Evolutionary conservation across 1,284 basidiomycete species (phyloP).

Genomic region (Apiotrichum porosum): DNA sequence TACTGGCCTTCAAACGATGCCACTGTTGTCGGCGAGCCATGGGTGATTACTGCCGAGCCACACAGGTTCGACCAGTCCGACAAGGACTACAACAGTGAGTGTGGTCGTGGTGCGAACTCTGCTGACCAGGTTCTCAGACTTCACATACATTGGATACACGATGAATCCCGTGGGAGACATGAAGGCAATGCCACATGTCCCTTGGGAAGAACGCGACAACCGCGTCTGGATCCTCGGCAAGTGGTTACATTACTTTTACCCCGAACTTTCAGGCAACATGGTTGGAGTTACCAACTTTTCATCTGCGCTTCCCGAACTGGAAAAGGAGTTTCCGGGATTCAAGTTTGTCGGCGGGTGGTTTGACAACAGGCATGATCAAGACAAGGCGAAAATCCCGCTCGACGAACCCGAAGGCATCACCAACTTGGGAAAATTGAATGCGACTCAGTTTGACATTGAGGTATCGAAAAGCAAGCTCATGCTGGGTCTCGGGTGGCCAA

Average conservation of each 20-base stretch:
- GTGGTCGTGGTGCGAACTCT: neutral
- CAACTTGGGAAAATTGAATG: constrained; percentile 11
- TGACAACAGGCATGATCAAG: constrained; percentile 16
- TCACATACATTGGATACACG: constrained; percentile 16
- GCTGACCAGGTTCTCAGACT: constrained; percentile 6
- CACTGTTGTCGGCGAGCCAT: constrained; percentile 17
- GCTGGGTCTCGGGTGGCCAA: constrained; percentile 21
- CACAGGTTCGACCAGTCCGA: neutral
- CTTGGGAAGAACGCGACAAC: constrained; percentile 12
- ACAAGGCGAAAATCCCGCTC: constrained; percentile 5
- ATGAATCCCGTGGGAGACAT: constrained; percentile 11
- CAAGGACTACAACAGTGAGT: neutral
- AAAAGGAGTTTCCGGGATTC: constrained; percentile 21
- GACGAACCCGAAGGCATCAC: constrained; percentile 12
- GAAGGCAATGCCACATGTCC: too few relatives aligned
- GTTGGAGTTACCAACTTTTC: too few relatives aligned
- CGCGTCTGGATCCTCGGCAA: constrained; percentile 27
- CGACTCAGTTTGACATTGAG: constrained; percentile 12
- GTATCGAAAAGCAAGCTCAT: constrained; percentile 9
- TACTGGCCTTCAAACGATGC: constrained; percentile 18
- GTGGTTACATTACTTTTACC: constrained; percentile 22
- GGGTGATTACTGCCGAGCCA: constrained; percentile 15
- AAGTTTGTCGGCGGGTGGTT: constrained; percentile 23
- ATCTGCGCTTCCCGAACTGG: constrained; percentile 16
- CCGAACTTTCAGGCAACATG: too few relatives aligned